Conservation (phyloP, 2,329 filamentous ascomycete genomes). For the Boeremia exigua region DNA sequence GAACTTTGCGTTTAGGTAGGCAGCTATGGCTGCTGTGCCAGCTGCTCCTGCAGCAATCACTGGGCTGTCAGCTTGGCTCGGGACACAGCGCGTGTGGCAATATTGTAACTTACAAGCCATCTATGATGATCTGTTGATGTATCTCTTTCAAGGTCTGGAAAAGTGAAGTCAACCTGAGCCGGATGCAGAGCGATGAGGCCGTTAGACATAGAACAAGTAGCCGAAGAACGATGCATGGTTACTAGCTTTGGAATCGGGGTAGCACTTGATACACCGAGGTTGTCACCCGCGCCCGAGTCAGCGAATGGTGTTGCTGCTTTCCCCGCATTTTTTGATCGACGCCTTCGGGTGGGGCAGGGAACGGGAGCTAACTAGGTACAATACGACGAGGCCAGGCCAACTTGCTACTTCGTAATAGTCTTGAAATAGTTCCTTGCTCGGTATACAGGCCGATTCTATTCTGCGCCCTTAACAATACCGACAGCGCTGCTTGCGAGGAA, state of each 20-base stretch:
- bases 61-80: background rate
- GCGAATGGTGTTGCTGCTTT: slow-evolving; percentile 10
- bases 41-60: slow-evolving; percentile 29
- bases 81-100: background rate
- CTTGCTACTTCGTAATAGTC: no score
- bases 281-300: slow-evolving; percentile 11
- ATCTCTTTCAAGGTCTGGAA: background rate
- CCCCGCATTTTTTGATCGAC: slow-evolving; percentile 15
- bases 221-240: background rate
- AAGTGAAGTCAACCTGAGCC: background rate
- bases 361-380: background rate
- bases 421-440: no score
- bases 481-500: no score
- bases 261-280: slow-evolving; percentile 12
- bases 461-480: no score
- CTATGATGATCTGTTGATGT: background rate
- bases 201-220: background rate
- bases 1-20: slow-evolving; percentile 47
- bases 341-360: background rate
- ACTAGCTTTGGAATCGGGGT: slow-evolving; percentile 4
- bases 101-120: slow-evolving; percentile 6
- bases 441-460: no score
- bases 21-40: slow-evolving; percentile 36
- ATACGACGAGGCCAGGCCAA: no score
- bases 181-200: background rate